Conservation (phyloP, 768 basidiomycete species). For the Tricholoma saponaceum region DNA sequence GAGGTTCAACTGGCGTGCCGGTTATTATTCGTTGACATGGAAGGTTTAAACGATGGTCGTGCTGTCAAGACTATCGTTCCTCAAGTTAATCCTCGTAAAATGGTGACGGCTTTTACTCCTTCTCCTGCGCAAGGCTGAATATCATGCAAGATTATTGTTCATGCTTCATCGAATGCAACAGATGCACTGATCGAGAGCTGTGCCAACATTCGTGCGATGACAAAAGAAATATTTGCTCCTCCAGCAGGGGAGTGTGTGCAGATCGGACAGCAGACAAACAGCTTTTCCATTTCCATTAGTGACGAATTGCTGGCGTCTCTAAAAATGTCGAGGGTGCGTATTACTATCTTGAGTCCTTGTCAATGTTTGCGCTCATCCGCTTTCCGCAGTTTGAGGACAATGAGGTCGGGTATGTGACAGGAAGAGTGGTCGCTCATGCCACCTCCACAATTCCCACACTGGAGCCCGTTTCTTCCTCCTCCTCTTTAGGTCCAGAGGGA, state of each 20-base stretch:
- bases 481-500: constrained; percentile 16
- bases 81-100: constrained; percentile 92
- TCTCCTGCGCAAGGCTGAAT: constrained; percentile 1
- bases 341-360: neutral
- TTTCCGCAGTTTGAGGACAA: constrained; percentile 87
- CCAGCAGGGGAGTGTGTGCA: constrained; percentile 69
- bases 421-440: constrained; percentile 79
- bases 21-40: constrained; percentile 91
- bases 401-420: constrained; percentile 90
- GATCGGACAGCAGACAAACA: constrained; percentile 95
- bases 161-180: constrained; percentile 66
- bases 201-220: constrained; percentile 82
- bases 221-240: constrained; percentile 88
- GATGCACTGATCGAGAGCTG: constrained; percentile 77
- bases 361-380: neutral
- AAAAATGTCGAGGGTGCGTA: constrained; percentile 81
- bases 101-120: constrained; percentile 47
- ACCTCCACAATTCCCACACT: constrained; percentile 88
- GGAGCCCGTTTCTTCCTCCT: constrained; percentile 52
- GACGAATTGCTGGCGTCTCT: constrained; percentile 79
- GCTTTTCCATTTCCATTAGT: constrained; percentile 90
- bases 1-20: constrained; percentile 83
- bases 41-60: constrained; percentile 94
- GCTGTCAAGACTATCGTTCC: constrained; percentile 96
- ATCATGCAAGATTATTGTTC: constrained; percentile 74